Base-by-base conservation (phyloP, 495 filamentous ascomycete genomes). In the Hypoxylon crocopeplum region DNA sequence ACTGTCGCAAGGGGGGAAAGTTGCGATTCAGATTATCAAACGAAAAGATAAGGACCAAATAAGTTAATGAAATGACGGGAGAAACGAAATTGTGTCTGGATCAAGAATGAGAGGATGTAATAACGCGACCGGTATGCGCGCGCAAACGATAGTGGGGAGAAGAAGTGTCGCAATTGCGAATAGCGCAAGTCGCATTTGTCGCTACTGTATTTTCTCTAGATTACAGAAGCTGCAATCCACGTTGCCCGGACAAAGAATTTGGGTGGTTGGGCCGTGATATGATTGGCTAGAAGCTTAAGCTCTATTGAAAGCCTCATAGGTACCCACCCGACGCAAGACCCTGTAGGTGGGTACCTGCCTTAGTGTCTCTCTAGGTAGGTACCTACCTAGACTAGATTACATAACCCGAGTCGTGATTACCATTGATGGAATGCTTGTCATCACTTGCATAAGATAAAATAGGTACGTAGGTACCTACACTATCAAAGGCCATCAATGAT, bases 221-320 rank as follows among this genome's bases (percentile, higher is more conserved):
- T n/a, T n/a, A 37, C 10, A 21, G 22, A 40, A 41, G 36, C 16
- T 41, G 15, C 33, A 30, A 20, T 24, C n/a, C 24, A 29, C 29
- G 44, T 48, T 47, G 41, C 34, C 42, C 41, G 33, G 42, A 17
- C 41, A 48, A 56, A 56, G 30, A 55, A 56, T 29, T 32, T 13
- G 44, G 36, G 52, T 29, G 52, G 42, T 32, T 56, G 52, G 50
- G 44, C 32, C 33, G 16, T 15, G 3, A 17, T 32, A n/a, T 25
- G 25, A 48, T 56, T 56, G 53, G 53, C 13, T 13, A 37, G 17
- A 20, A 33, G 10, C 40, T 7, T 27, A 6, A 15, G 30, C 12
- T n/a, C 19, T n/a, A n/a, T n/a, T n/a, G n/a, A n/a, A n/a, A n/a
- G n/a, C n/a, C n/a, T n/a, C n/a, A n/a, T n/a, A n/a, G n/a, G n/a